Evolutionary conservation across 768 basidiomycete species (phyloP).

Genomic region (Neoboletus brunneissimus): DNA sequence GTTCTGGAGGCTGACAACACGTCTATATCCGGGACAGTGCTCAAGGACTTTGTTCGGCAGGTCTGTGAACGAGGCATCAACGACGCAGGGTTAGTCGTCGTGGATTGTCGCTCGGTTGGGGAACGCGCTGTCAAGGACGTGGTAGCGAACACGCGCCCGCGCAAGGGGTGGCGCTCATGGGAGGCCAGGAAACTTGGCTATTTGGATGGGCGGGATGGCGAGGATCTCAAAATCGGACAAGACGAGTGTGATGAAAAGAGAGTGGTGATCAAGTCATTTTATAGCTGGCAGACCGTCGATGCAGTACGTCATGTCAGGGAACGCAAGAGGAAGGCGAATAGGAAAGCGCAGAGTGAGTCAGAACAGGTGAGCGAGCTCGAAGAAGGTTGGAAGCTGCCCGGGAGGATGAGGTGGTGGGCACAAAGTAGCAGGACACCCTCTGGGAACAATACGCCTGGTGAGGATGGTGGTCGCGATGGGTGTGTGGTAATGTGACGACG

Average conservation of each 20-base stretch:
- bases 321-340: conserved; percentile 54
- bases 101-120: conserved; percentile 72
- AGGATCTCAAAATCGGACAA: conserved; percentile 65
- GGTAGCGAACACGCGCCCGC: conserved; percentile 54
- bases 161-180: conserved; percentile 72
- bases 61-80: conserved; percentile 44
- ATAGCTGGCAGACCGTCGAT: conserved; percentile 85
- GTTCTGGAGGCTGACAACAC: conserved; percentile 82
- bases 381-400: conserved; percentile 22
- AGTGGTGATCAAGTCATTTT: conserved; percentile 81
- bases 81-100: conserved; percentile 60
- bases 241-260: conserved; percentile 76
- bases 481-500: conserved; percentile 63
- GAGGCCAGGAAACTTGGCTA: conserved; percentile 67
- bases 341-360: conserved; percentile 39
- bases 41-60: conserved; percentile 66
- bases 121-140: conserved; percentile 66
- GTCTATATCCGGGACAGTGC: conserved; percentile 54
- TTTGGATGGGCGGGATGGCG: conserved; percentile 67
- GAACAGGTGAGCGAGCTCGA: conserved; percentile 33
- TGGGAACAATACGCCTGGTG: conserved; percentile 50
- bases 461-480: conserved; percentile 51
- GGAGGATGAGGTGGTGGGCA: conserved; percentile 33
- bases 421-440: conserved; percentile 48
- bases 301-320: conserved; percentile 63